Base-by-base conservation (phyloP, 805 yeast species). In the Helenozyma baotianmanensis region DNA sequence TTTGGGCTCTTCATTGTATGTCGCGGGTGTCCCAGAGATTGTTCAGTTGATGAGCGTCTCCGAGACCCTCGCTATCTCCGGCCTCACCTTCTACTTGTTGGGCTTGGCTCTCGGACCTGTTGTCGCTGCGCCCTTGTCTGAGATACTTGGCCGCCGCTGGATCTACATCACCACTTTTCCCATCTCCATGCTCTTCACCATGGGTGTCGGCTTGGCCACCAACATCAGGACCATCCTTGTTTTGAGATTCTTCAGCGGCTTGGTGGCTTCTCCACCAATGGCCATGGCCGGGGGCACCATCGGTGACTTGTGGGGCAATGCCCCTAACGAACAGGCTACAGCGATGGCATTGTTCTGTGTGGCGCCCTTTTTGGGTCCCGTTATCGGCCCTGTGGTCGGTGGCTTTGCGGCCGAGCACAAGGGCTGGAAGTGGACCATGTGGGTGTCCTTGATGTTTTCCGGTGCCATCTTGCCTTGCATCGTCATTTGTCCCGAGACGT, bases 281-380 rank as follows among this genome's bases (percentile, higher is more conserved):
- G 80, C 95, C 8, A 76, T 84, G 43, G 90, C 87, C 9, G 87
- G 89, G 33, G 96, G 95, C 42, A 79, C 92, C 4, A 76, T 87
- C 40, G 64, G 80, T 34, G 96, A 87, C 59, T 58, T 86, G 29
- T 87, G 89, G 79, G 72, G 39, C 12, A 38, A 39, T 18, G 45
- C 53, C 10, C 75, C 79, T 4, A 71, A 73, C 25, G 76, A 78
- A 51, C 60, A 78, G 51, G 82, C 87, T 11, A 46, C 79, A 4
- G 88, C 94, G n/a, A 74, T 83, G 79, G 74, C 83, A 3, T 58
- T 78, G n/a, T 84, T 82, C 60, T 80, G 89, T 54, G 38, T 43
- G 14, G 34, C 40, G n/a, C 48, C 50, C 2, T 46, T 43, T 31
- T 43, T 46, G 45, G 50, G 50, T 14, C 50, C 50, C 13, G 44